Base-by-base conservation (phyloP, 2,329 filamentous ascomycete genomes). In the Daldinia sp. region DNA sequence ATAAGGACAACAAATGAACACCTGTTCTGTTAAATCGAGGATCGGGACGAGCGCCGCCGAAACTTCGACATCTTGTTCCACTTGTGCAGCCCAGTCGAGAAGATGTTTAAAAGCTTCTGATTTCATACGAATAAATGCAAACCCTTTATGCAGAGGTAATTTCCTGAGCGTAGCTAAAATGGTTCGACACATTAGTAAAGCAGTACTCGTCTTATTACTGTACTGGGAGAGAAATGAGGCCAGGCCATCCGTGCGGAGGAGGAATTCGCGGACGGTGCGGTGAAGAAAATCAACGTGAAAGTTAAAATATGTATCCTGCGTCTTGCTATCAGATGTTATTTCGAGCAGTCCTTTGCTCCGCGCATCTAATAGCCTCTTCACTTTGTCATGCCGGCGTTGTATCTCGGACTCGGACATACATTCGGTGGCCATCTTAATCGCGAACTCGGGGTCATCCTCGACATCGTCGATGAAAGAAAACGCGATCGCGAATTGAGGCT, bases 301-400 rank as follows among this genome's bases (percentile, higher is more conserved):
- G n/a, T n/a, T n/a, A n/a, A n/a, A n/a, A n/a, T n/a, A n/a, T n/a
- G n/a, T n/a, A n/a, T n/a, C n/a, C n/a, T n/a, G n/a, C n/a, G n/a
- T n/a, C n/a, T n/a, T n/a, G n/a, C n/a, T n/a, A n/a, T n/a, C n/a
- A n/a, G n/a, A n/a, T n/a, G 35, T 37, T 37, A 57, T 26, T 10
- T 59, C 56, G 23, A 59, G 18, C 1, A 59, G 42, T 15, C 56
- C 56, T 39, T 59, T 50, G 26, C 42, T 48, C 12, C 56, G 56
- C 2, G 56, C 30, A 26, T 59, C 30, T 5, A 59, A 39, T 37
- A 13, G 41, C 15, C 33, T 13, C 9, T 26, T 46, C 10, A 59
- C 6, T 35, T 20, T 1, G 6, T 35, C 28, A 1, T 53, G 7
- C 7, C 50, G 50, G 0, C 1, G 4, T 15, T 53, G 7, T 18